Evolutionary conservation across 305 asterid genomes (phyloP), one percentile per base, ranked within the genome.

Genomic region (Fraxinus platypoda): DNA sequence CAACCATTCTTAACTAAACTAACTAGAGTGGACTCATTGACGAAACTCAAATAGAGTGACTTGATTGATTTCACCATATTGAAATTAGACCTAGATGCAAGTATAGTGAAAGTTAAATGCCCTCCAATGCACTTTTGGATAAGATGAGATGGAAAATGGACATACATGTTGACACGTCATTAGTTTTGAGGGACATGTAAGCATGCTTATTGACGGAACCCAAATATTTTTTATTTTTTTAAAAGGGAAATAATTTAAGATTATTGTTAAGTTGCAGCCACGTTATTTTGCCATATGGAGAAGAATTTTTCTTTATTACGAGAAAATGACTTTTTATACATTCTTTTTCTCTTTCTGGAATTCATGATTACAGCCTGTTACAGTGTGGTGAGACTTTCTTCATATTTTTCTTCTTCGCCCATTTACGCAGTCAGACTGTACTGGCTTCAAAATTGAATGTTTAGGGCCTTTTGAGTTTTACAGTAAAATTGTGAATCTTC

Each of bases 291-390:
- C 54, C 54, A 46, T 46, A 1, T 31, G 43, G 52, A 41, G 17
- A 41, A 41, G 52, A 46, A 46, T 13, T 13, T 46, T 46, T 43
- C 4, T 38, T 38, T 1, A 8, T 37, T 37, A 37, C 2, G 43
- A 8, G 2, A 8, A 34, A 0, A 37, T 37, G 2, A 37, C 2
- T 37, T 37, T 6, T 1, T 1, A 1, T 37, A 37, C 43, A n/a
- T n/a, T 8, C 46, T 37, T 12, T 49, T 49, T 49, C n/a, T 54
- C 52, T 84, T 52, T 77, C 31, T 81, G 84, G 80, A 71, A 25
- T 70, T 82, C 80, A 83, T 68, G 76, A 80, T 83, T 83, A 81
- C 75, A 68, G 75, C 84, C 80, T 84, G 80, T 77, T 78, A 23
- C 19, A 75, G 78, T 33, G 74, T 62, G 81, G 84, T 76, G 43